Base-by-base conservation (phyloP, 768 basidiomycete genomes). In the Leccinum boreale region DNA sequence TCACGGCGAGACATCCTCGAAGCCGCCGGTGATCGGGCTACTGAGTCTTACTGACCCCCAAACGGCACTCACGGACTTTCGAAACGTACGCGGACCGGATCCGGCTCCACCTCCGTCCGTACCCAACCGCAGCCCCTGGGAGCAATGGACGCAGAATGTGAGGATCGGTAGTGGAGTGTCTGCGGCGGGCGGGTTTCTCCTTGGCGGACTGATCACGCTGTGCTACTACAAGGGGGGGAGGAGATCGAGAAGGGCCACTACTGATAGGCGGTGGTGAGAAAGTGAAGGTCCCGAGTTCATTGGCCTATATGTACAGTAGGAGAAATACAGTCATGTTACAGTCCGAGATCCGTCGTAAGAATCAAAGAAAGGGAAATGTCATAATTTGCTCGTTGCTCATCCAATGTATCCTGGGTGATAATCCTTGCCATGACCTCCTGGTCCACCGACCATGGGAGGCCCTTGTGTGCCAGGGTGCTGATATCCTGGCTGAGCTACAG, bases 1-100 rank as follows among this genome's bases (percentile, higher is more conserved):
- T 61, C 77, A 80, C 50, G 75, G 69, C 29, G 67, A 68, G 44
- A 81, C 75, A 28, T 64, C 74, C 9, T 68, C 66, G 3, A 67
- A 72, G 29, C 73, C 76, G 21, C 80, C 82, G 3, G 53, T 65
- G 42, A 72, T 85, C 47, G 84, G 81, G 24, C 70, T 85, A 14
- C 62, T 77, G 62, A 74, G 68, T 52, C 67, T 78, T 44, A 85
- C 80, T 1, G 71, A 84, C 60, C 61, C 75, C 1, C 53, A 57
- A 1, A 28, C 64, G 2, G 72, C 81, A 17, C 60, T 79, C 24
- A 56, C 53, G 21, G 71, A 75, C 19, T 84, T 85, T 59, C 72
- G 70, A 54, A 53, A 59, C 10, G 65, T 65, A 31, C 77, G 82
- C 15, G 83, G 82, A 35, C 58, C 65, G n/a, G 80, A 82, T 56